Conservation (phyloP, 306 rosid species). For the Canavalia ensiformis region DNA sequence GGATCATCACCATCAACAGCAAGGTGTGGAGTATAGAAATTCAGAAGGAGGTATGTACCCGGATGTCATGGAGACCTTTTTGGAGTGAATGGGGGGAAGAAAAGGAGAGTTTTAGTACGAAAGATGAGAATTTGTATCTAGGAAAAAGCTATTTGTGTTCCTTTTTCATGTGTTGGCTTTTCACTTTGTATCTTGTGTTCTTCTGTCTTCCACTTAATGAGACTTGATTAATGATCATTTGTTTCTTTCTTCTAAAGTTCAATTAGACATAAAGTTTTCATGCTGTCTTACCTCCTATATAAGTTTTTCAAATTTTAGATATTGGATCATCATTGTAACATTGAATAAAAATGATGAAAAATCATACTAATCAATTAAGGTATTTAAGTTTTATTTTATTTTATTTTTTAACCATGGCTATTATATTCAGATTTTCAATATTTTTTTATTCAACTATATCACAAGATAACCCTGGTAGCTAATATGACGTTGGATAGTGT, state of each 20-base stretch:
- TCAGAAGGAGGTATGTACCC: constrained; percentile 82
- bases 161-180: constrained; percentile 59
- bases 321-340: constrained; percentile 37
- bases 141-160: constrained; percentile 64
- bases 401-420: not conserved
- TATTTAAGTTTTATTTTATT: not conserved
- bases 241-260: constrained; percentile 58
- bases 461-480: not conserved
- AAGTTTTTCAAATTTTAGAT: constrained; percentile 11
- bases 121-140: constrained; percentile 65
- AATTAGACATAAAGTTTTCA: constrained; percentile 47
- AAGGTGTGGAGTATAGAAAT: constrained; percentile 68
- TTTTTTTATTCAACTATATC: not conserved
- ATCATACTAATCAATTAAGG: not conserved
- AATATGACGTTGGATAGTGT: constrained; percentile 8
- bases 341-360: constrained; percentile 37
- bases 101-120: constrained; percentile 27
- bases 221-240: constrained; percentile 62
- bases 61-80: constrained; percentile 90
- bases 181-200: constrained; percentile 56
- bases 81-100: constrained; percentile 67
- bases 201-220: constrained; percentile 54
- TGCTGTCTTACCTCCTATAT: not conserved
- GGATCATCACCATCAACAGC: constrained; percentile 78
- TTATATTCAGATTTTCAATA: not conserved